Base-by-base conservation (phyloP, 2,329 filamentous ascomycete genomes). In the Colletotrichum agaves region DNA sequence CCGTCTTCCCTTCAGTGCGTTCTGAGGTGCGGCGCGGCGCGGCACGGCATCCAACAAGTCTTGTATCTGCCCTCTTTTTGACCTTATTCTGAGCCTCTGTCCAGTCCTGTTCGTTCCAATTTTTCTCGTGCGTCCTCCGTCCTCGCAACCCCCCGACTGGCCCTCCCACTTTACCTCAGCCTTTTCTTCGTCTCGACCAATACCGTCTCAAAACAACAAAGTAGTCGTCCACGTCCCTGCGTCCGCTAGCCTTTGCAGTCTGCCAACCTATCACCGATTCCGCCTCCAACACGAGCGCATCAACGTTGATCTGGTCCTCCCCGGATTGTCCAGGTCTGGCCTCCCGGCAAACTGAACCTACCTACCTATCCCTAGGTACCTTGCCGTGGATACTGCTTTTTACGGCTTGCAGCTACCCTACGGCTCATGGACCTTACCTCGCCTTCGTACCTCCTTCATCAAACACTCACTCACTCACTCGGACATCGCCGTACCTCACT, bases 81-180 rank as follows among this genome's bases (percentile, higher is more conserved):
- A 35, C 47, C 60, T 57, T 63, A 57, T 46, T 31, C 60, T 33
- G n/a, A 35, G 46, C 47, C 23, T 17, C 57, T 39, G 56, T 39
- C 47, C 5, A 67, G 59, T 62, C 55, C 64, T 58, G 47, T 37
- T 33, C 52, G 63, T 63, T 68, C 57, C 41, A 53, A 49, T 66
- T 66, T 66, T 61, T 61, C 52, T 69, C 37, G 49, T 46, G 49
- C 61, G 56, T 69, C 21, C 50, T 61, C 41, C 49, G 61, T 67
- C 55, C 43, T 55, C 37, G 43, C 49, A 50, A 44, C n/a, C 57
- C 47, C 33, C 5, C 39, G 47, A 31, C 56, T 56, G 27, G 37
- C 21, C 47, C 41, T 49, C 27, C 21, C 13, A 12, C 61, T 37
- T 46, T 31, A 27, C 44, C 12, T 35, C 21, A 15, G 15, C 44